Base-by-base conservation (phyloP, 768 basidiomycete genomes). In the Crepidotus variabilis region DNA sequence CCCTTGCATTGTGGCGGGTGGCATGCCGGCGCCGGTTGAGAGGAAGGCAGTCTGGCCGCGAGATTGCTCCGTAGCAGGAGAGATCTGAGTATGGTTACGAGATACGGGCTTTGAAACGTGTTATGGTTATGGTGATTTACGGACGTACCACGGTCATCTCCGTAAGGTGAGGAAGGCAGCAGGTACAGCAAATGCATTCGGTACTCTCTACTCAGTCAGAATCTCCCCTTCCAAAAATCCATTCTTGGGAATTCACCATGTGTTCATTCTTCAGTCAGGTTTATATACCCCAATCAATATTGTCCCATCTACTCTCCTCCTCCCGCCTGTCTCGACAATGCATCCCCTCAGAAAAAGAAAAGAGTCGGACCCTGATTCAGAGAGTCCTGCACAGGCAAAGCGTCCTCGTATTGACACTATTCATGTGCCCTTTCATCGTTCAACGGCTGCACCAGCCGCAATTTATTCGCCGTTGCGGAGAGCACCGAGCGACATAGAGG, bases 331-430 rank as follows among this genome's bases (percentile, higher is more conserved):
- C 81, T 63, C 81, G 84, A 8, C 59, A 74, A 78, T 56, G 54
- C 69, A 72, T 61, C 78, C 79, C 57, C 63, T 78, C 28, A 72
- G 79, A 78, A 76, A 77, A 67, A 79, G 84, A 67, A 90, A 90
- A 62, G 90, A 90, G 72, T 80, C 84, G 0, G 80, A 80, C 67
- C 53, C 67, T 24, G 84, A 66, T 5, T 16, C 63, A 7, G 66
- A 71, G 16, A 16, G 10, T 22, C 32, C 47, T 28, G 22, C 49
- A 67, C 76, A 57, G 67, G 68, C 70, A 53, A 78, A 78, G 66
- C 76, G 76, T n/a, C 74, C 73, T 2, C 72, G 76, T 39, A 66
- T 78, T 39, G 72, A 77, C 54, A 76, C 69, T 39, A 63, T 66
- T 28, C 66, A 70, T 50, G 57, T 59, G 22, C 52, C 59, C 47